Percentiles rank a stretch among this genome's conserved stretches.
Conservation (phyloP, 768 basidiomycete species). For the Rhodotorula toruloides region DNA sequence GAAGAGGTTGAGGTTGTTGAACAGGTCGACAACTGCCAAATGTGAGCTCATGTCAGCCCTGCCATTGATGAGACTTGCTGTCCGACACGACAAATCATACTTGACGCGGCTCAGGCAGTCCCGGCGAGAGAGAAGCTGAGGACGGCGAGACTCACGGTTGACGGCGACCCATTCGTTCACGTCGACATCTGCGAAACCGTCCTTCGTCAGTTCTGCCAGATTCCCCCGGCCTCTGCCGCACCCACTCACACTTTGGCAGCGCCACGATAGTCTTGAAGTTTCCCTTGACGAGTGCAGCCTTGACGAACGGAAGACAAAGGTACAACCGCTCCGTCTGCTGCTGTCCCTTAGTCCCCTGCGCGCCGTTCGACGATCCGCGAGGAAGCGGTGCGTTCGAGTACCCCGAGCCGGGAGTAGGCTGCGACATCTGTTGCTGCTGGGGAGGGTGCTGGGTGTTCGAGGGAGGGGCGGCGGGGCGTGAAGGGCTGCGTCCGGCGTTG, state of each 20-base stretch:
- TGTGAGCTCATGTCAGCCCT: neutral
- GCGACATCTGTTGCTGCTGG: neutral
- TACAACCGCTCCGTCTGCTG: slow-evolving; percentile 63
- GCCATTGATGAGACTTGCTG: neutral
- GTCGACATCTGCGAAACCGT: slow-evolving; percentile 47
- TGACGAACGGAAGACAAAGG: slow-evolving; percentile 88
- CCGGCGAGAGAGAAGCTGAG: too few species aligned
- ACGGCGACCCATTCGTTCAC: slow-evolving; percentile 55
- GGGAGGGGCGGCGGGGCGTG: neutral
- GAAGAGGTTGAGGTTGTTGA: slow-evolving; percentile 93
- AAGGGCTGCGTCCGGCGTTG: slow-evolving; percentile 6
- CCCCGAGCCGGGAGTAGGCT: neutral
- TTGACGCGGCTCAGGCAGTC: too few species aligned
- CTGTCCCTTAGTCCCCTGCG: slow-evolving; percentile 14
- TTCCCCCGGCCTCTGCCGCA: neutral
- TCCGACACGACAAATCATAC: neutral
- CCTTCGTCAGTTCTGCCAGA: neutral
- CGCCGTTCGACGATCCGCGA: neutral
- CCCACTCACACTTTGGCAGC: slow-evolving; percentile 64
- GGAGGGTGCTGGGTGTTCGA: neutral
- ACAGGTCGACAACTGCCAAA: slow-evolving; percentile 86
- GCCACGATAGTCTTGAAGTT: slow-evolving; percentile 98
- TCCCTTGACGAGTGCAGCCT: slow-evolving; percentile 91
- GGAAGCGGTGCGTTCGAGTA: slow-evolving; percentile 29
- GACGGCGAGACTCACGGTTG: slow-evolving; percentile 47